Conservation (phyloP, 2,329 filamentous ascomycete species). For the Hirsutella rhossiliensis region DNA sequence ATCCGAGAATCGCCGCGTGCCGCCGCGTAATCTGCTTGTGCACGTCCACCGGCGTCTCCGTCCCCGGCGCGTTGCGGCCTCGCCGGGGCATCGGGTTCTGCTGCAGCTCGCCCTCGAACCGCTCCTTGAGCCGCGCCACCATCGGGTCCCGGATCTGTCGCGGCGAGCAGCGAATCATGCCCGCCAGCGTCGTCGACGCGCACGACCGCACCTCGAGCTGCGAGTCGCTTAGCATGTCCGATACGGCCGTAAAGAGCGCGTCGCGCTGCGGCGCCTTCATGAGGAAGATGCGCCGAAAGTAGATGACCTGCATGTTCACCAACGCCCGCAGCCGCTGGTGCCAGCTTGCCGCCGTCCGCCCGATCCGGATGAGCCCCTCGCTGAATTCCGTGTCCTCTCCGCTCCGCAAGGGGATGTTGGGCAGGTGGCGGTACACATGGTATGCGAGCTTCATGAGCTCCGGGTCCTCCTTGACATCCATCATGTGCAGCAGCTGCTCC, state of each 20-base stretch:
- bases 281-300: conserved; percentile 91
- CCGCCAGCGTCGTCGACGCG: conserved; percentile 83
- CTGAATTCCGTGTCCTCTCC: conserved; percentile 82
- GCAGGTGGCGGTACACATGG: conserved; percentile 90
- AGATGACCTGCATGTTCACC: conserved; percentile 97
- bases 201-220: conserved; percentile 92
- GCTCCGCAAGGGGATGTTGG: conserved; percentile 83
- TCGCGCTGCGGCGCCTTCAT: conserved; percentile 64
- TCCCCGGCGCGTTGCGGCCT: conserved; percentile 45
- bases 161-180: conserved; percentile 96
- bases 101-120: conserved; percentile 67
- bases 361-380: conserved; percentile 74
- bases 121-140: conserved; percentile 60
- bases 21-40: conserved; percentile 70
- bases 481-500: conserved; percentile 94
- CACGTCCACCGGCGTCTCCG: conserved; percentile 56
- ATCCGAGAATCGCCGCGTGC: conserved; percentile 82
- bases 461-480: conserved; percentile 98
- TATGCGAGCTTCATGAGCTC: conserved; percentile 92
- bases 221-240: conserved; percentile 81
- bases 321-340: conserved; percentile 89
- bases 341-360: conserved; percentile 75
- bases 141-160: conserved; percentile 64
- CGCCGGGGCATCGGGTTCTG: conserved; percentile 80
- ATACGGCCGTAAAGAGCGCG: conserved; percentile 81